Evolutionary conservation across 164 flowering plant species (phyloP), one percentile per base, ranked within the genome.

Genomic region (Chimonanthus salicifolius): DNA sequence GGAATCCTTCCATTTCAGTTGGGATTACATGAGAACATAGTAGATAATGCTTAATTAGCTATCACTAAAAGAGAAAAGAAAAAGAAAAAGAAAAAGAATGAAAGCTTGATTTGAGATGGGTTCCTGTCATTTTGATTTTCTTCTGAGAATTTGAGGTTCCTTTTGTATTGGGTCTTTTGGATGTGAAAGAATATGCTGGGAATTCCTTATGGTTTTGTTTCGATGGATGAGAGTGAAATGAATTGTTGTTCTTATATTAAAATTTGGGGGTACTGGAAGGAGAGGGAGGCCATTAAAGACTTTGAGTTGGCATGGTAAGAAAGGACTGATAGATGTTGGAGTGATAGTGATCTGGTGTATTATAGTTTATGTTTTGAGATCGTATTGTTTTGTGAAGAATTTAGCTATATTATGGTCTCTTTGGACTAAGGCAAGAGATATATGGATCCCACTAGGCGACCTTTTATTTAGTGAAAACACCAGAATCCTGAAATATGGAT

Each of bases 31-130:
- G 8, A 48, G 45, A 46, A 10, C 4, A 7, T 3, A 18, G 21
- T 63, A 10, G 2, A 2, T 20, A 33, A 63, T 9, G 8, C 10
- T 54, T 54, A 5, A 54, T 16, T 10, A 10, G 10, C 60, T 54
- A 16, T 16, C 16, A 7, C 10, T 54, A 10, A 11, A 54, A 16
- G 21, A 3, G 10, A 54, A 16, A 54, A 54, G 16, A 54, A 10
- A 7, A 11, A 11, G 8, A 7, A 54, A 10, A 16, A 7, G 60
- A 16, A 54, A 54, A 54, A 10, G n/a, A 10, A 10, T 54, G 60
- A 11, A 51, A 21, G 72, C 48, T 62, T 62, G 54, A 4, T 60
- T 71, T 4, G 51, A 71, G 67, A 60, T 60, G 66, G 51, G 54
- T 71, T 58, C 46, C n/a, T 71, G 7, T 60, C 11, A 13, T 60